phyloP scores from a whole-genome alignment of 2,329 filamentous ascomycete genomes.

The Leptosphaerulina australis region DNA sequence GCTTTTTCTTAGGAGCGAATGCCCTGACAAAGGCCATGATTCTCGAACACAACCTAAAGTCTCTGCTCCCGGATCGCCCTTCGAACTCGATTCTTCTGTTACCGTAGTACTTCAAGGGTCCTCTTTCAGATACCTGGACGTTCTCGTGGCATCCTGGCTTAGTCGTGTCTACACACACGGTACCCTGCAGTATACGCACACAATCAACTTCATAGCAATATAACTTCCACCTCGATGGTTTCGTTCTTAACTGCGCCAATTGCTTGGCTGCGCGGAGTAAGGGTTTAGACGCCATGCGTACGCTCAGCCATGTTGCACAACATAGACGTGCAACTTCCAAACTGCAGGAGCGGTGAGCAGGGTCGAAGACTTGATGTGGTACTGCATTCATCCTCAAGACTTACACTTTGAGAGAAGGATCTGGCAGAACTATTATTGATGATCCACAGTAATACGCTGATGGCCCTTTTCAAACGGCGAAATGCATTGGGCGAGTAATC shows the following conservation, averaged over 20 bases:
- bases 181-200: conserved; percentile 11
- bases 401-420: neutral
- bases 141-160: conserved; percentile 17
- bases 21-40: neutral
- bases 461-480: neutral
- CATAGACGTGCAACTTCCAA: conserved; percentile 1
- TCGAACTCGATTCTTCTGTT: conserved; percentile 13
- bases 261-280: neutral
- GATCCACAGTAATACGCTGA: neutral
- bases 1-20: neutral
- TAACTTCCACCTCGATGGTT: conserved; percentile 8
- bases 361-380: conserved; percentile 9
- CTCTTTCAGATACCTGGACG: conserved; percentile 2
- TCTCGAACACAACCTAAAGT: neutral
- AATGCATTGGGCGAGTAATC: conserved; percentile 14
- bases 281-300: conserved; percentile 1
- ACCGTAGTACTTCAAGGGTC: conserved; percentile 6
- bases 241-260: neutral
- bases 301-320: conserved; percentile 9
- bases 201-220: neutral
- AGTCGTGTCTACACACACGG: neutral
- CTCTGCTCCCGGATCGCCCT: neutral
- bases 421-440: neutral
- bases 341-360: conserved; percentile 14
- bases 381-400: conserved; percentile 5